Evolutionary conservation across 2,329 filamentous ascomycete species (phyloP).

Genomic region (Claviceps africana): DNA sequence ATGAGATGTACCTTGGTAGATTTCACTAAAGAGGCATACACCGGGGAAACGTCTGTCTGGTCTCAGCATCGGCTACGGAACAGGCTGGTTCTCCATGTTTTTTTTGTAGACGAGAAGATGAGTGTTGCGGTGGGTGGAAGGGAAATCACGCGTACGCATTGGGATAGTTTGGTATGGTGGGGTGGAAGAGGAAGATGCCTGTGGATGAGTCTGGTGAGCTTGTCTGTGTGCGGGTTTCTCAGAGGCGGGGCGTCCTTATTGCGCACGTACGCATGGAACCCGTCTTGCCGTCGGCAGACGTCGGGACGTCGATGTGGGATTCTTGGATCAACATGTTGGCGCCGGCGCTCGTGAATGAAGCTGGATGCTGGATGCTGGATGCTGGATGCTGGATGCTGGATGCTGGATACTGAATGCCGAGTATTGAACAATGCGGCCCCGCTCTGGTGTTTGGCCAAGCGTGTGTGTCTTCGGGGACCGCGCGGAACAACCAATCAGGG

Average conservation of each 20-base stretch:
- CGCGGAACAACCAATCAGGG: not conserved
- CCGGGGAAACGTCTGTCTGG: slow-evolving; percentile 56
- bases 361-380: no score
- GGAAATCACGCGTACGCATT: slow-evolving; percentile 48
- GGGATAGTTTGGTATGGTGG: slow-evolving; percentile 70
- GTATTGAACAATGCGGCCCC: no score
- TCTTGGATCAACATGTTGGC: slow-evolving; percentile 39
- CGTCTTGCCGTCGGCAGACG: slow-evolving; percentile 37
- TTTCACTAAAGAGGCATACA: slow-evolving; percentile 82
- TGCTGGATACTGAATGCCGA: no score
- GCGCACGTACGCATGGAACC: slow-evolving; percentile 34
- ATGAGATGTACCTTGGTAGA: slow-evolving; percentile 63
- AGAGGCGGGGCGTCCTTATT: not conserved
- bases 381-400: no score
- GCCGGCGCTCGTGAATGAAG: not conserved
- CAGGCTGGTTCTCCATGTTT: not conserved
- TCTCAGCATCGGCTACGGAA: not conserved
- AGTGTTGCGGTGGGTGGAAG: not conserved
- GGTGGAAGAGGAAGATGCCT: slow-evolving; percentile 87
- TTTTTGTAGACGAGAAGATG: not conserved
- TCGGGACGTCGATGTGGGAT: slow-evolving; percentile 35
- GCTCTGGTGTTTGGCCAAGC: not conserved
- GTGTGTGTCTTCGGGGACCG: not conserved
- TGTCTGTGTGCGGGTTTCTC: not conserved
- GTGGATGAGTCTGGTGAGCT: slow-evolving; percentile 6